Evolutionary conservation across 352 stramenopile genomes (phyloP).

Genomic region (Phytophthora quininea): DNA sequence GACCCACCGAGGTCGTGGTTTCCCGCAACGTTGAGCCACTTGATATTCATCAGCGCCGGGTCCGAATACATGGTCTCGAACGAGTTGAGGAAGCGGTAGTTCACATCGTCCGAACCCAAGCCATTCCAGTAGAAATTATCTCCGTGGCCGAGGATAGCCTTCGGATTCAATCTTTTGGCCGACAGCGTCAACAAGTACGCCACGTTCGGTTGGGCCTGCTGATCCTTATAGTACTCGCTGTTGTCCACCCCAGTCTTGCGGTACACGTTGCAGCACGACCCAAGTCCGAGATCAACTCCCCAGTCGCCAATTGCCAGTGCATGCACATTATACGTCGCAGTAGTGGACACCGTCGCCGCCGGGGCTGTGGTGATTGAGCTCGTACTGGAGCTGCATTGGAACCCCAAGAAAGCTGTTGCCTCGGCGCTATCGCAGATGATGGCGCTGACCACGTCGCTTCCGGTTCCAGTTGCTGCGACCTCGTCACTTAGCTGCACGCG

Average conservation of each 20-base stretch:
- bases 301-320: slow-evolving; percentile 78
- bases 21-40: slow-evolving; percentile 75
- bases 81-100: slow-evolving; percentile 67
- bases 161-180: slow-evolving; percentile 62
- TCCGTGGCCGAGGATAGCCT: slow-evolving; percentile 50
- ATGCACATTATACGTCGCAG: slow-evolving; percentile 56
- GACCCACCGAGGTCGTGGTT: slow-evolving; percentile 78
- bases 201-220: slow-evolving; percentile 70
- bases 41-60: slow-evolving; percentile 48
- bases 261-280: slow-evolving; percentile 78
- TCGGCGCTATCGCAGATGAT: slow-evolving; percentile 48
- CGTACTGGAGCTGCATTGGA: slow-evolving; percentile 37
- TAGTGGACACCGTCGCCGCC: slow-evolving; percentile 37
- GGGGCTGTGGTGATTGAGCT: slow-evolving; percentile 14
- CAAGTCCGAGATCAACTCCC: slow-evolving; percentile 63
- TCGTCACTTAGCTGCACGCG: slow-evolving; percentile 17
- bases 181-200: slow-evolving; percentile 66
- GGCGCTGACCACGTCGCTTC: slow-evolving; percentile 43
- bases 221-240: slow-evolving; percentile 74
- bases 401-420: slow-evolving; percentile 50
- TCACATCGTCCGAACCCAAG: slow-evolving; percentile 63
- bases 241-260: slow-evolving; percentile 61
- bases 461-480: slow-evolving; percentile 4
- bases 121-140: slow-evolving; percentile 49
- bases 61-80: slow-evolving; percentile 75